Evolutionary conservation across 2,329 filamentous ascomycete species (phyloP), one percentile per base, ranked within the genome.

Genomic region (Arachnopeziza araneosa): DNA sequence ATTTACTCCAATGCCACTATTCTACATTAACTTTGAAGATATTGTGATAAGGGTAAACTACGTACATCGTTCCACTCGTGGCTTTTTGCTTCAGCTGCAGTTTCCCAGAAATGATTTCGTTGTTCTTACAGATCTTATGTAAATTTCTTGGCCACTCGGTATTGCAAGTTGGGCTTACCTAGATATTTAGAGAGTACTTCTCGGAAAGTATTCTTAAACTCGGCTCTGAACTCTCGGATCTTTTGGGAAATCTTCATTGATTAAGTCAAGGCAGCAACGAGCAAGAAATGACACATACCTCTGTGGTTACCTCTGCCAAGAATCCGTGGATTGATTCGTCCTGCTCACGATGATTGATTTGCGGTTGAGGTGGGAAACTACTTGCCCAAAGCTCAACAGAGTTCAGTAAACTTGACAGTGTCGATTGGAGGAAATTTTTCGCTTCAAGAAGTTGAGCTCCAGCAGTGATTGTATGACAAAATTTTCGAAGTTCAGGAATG

Each of bases 381-480:
- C 44, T 62, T 1, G 65, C 62, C 69, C 70, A 72, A 1, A 74
- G 22, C 8, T 70, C 63, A 2, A 72, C 58, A 1, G 72, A 73
- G 26, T 66, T 71, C 12, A 74, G 58, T 2, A 74, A 53, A 22
- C 66, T 67, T 1, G 66, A 62, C 5, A 74, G 52, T 9, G 58
- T 64, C 0, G 72, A 67, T 53, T 63, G 60, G 8, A 74, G 57
- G 50, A 70, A 73, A 52, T 74, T 62, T 32, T 65, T 71, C 2
- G 69, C 70, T 53, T 73, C 70, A 1, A 56, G 63, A 9, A 72
- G 66, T 44, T 72, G 71, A 14, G 70, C 69, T 26, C 71, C 70
- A 19, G 71, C 70, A n/a, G 70, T 70, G n/a, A 73, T 66, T 1
- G 59, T 69, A 36, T 71, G 69, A 57, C 73, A 75, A 56, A 72